Percentiles rank a stretch among this genome's conserved stretches.
Evolutionary conservation across 495 filamentous ascomycete species (phyloP).

Genomic region (Penicillium ucsense): DNA sequence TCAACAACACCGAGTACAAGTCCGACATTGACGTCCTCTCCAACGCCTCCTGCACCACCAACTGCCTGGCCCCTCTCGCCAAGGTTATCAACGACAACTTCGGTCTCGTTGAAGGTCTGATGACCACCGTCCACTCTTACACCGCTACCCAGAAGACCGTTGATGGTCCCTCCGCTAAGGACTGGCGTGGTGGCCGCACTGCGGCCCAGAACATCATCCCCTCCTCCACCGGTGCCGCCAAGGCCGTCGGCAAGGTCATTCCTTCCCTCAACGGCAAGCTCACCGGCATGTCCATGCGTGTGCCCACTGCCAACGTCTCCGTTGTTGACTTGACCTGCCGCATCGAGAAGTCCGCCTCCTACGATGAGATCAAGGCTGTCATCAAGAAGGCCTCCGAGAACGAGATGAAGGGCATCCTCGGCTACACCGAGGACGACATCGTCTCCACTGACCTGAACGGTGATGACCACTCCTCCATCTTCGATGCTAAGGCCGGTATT

Average conservation of each 20-base stretch:
- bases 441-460: conserved; percentile 92
- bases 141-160: conserved; percentile 99
- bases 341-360: conserved; percentile 77
- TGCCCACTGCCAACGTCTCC: conserved; percentile 96
- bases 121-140: conserved; percentile 99
- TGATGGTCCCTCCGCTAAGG: conserved; percentile 93
- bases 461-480: conserved; percentile 88
- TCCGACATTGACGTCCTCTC: conserved; percentile 85
- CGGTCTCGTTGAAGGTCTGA: conserved; percentile 94
- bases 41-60: conserved; percentile 99
- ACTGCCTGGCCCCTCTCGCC: conserved; percentile 97
- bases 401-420: conserved; percentile 81
- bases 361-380: conserved; percentile 87
- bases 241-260: conserved; percentile 99
- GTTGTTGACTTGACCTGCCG: conserved; percentile 96
- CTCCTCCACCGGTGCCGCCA: conserved; percentile 97
- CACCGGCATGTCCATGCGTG: conserved; percentile 98
- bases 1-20: conserved; percentile 91
- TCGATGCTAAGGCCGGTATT: conserved; percentile 99
- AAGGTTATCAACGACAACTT: conserved; percentile 99
- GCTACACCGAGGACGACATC: conserved; percentile 94
- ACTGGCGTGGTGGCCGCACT: conserved; percentile 97
- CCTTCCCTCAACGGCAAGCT: conserved; percentile 97
- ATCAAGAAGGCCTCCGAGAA: conserved; percentile 84
- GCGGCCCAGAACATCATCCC: conserved; percentile 99